These are phyloP conservation scores for Lentinula detonsa DNA, from an alignment of 768 basidiomycete species.

Conservation along the genomic window DNA sequence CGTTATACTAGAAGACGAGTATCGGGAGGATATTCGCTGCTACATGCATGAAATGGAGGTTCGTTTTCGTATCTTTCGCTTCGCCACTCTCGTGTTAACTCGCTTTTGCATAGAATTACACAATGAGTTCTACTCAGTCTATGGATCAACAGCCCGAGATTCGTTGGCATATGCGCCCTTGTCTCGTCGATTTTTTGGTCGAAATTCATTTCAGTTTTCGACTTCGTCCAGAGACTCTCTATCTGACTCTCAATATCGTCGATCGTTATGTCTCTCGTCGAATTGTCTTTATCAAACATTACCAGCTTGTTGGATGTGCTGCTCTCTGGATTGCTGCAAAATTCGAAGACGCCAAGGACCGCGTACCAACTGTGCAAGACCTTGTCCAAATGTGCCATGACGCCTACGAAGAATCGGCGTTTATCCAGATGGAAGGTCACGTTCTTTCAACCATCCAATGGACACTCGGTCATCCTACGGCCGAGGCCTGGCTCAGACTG, in stretches of 20 bases:
- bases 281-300: slow-evolving; percentile 98
- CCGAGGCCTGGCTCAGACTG: slow-evolving; percentile 93
- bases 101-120: slow-evolving; percentile 49
- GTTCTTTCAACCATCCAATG: slow-evolving; percentile 95
- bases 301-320: slow-evolving; percentile 97
- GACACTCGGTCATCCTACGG: slow-evolving; percentile 95
- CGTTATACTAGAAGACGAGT: slow-evolving; percentile 89
- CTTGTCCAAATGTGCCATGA: slow-evolving; percentile 93
- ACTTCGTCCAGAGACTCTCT: slow-evolving; percentile 96
- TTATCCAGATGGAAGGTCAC: slow-evolving; percentile 99
- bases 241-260: slow-evolving; percentile 97
- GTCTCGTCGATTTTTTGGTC: slow-evolving; percentile 97
- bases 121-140: slow-evolving; percentile 87
- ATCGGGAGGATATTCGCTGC: slow-evolving; percentile 83
- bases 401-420: slow-evolving; percentile 95
- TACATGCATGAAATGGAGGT: slow-evolving; percentile 99
- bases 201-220: slow-evolving; percentile 98
- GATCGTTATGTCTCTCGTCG: slow-evolving; percentile 99
- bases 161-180: slow-evolving; percentile 98
- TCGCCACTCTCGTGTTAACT: slow-evolving; percentile 10
- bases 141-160: slow-evolving; percentile 99
- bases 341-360: slow-evolving; percentile 98
- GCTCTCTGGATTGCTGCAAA: slow-evolving; percentile 99
- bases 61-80: slow-evolving; percentile 24
- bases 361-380: slow-evolving; percentile 93